Evolutionary conservation across 2,329 filamentous ascomycete species (phyloP).

Genomic region (Raffaelea albimanens): DNA sequence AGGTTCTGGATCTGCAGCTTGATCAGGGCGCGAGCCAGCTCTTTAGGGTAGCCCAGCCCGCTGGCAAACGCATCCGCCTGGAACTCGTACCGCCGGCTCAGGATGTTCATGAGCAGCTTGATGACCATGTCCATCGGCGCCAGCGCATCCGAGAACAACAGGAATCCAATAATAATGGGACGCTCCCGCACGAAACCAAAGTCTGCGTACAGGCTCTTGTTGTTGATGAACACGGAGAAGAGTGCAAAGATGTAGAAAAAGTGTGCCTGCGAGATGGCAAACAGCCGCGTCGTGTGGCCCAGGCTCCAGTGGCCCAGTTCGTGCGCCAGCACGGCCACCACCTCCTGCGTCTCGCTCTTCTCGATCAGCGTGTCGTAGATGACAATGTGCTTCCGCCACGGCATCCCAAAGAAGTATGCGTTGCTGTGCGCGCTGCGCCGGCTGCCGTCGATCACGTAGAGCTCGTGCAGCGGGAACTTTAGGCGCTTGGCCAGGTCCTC

Average conservation of each 20-base stretch:
- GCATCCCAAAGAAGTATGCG: constrained; percentile 88
- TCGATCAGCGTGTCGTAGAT: constrained; percentile 97
- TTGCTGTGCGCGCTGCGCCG: constrained; percentile 85
- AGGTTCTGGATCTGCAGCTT: constrained; percentile 98
- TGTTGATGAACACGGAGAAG: constrained; percentile 97
- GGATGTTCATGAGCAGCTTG: constrained; percentile 90
- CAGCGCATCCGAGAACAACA: constrained; percentile 94
- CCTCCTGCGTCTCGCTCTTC: constrained; percentile 85
- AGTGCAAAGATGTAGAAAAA: constrained; percentile 95
- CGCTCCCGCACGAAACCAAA: constrained; percentile 80
- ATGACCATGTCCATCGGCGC: constrained; percentile 89
- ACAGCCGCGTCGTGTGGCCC: constrained; percentile 85
- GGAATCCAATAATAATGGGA: constrained; percentile 94
- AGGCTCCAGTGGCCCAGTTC: constrained; percentile 97
- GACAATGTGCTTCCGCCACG: constrained; percentile 99
- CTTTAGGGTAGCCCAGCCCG: constrained; percentile 69
- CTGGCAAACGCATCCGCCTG: constrained; percentile 88
- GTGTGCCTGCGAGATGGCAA: constrained; percentile 81
- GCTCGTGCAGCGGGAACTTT: constrained; percentile 83
- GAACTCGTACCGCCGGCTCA: constrained; percentile 92
- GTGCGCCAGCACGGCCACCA: constrained; percentile 89
- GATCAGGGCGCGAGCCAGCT: constrained; percentile 81
- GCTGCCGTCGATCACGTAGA: constrained; percentile 91
- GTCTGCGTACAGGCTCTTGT: constrained; percentile 77
- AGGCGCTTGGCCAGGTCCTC: constrained; percentile 75